Evolutionary conservation across 192 early-diverging fungal genomes (phyloP), one percentile per base, ranked within the genome.

Genomic region (Anaeromyces robustus): DNA sequence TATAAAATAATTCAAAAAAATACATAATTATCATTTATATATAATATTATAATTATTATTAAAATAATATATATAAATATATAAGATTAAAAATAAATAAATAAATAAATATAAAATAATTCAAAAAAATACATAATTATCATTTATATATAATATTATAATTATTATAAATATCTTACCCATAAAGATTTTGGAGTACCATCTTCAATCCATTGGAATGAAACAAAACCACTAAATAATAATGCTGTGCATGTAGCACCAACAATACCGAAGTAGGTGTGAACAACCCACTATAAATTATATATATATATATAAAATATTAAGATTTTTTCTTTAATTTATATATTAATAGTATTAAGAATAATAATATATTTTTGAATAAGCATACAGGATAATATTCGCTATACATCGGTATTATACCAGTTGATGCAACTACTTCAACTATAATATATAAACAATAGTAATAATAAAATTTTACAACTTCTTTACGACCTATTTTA

Each of bases 391-490:
- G 87, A 86, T 92, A 96, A 29, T 91, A 89, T 16, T 83, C 30
- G n/a, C 91, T 92, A 12, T 94, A 89, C 17, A 92, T 93, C 28
- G 95, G 95, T 79, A 99, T 94, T 84, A 99, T 96, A 79, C 96
- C 95, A 68, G 95, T 94, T 79, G 97, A 90, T 79, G 95, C 90
- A 28, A 98, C 83, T 86, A 99, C 92, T 85, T 99, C 97, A 78
- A 98, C 83, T 77, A 96, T 85, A 52, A 90, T 93, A 81, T 92
- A 90, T 34, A 94, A 79, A 84, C 94, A 92, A 87, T 98, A 99
- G 79, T 97, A 86, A 85, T 98, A 99, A 86, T 98, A 99, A 86
- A 98, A 96, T 92, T 98, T 92, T 79, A 97, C 94, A 85, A 98
- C 98, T 87, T 98, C 98, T 88, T 96, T 96, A 80, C 97, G 96